Conservation (phyloP, 2,329 filamentous ascomycete species). For the Penicillium psychrosexuale region DNA sequence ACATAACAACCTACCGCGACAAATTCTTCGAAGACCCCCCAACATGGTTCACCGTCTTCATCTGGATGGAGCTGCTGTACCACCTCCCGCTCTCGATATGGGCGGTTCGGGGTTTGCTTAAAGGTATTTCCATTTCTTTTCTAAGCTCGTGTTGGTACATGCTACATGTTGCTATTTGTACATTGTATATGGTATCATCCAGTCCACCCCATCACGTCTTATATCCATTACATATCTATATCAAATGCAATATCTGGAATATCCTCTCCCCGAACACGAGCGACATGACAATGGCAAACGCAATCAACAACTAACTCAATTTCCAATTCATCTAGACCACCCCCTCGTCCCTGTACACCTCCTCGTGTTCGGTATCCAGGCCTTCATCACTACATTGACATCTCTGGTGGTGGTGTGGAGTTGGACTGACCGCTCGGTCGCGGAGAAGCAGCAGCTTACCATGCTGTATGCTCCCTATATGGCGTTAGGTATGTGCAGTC, state of each 20-base stretch:
- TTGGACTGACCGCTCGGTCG: constrained; percentile 50
- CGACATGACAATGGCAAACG: background rate
- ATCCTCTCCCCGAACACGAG: background rate
- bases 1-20: constrained; percentile 60
- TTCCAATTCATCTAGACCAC: constrained; percentile 44
- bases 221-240: background rate
- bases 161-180: background rate
- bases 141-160: background rate
- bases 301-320: background rate
- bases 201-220: background rate
- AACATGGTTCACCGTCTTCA: constrained; percentile 57
- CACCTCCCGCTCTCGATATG: constrained; percentile 61
- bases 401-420: constrained; percentile 61
- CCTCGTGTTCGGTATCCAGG: constrained; percentile 58
- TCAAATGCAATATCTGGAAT: background rate
- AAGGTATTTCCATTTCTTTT: constrained; percentile 39
- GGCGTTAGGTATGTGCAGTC: constrained; percentile 48
- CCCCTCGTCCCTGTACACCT: constrained; percentile 58
- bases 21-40: constrained; percentile 61
- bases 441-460: constrained; percentile 50
- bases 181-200: background rate
- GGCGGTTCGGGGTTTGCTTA: constrained; percentile 55
- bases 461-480: constrained; percentile 58
- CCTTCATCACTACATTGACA: constrained; percentile 59
- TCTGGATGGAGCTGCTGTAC: constrained; percentile 58